These are phyloP conservation scores for Davidsoniella neocaledoniae DNA, from an alignment of 2,329 filamentous ascomycete species.

Conservation along the genomic window DNA sequence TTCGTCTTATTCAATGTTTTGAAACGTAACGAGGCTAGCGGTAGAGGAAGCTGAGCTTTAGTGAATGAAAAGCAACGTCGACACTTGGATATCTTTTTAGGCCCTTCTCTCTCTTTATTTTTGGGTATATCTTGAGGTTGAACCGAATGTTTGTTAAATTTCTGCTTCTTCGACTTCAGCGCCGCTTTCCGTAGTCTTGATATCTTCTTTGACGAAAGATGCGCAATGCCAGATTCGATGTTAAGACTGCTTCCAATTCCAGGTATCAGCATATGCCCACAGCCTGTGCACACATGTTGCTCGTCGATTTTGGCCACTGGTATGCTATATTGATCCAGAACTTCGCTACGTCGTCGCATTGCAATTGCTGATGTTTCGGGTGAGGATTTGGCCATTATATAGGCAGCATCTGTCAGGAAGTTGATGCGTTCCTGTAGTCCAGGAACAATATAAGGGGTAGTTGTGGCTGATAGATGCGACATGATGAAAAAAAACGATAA, in stretches of 20 bases:
- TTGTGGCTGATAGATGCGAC: too few species aligned
- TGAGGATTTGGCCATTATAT: slow-evolving; percentile 34
- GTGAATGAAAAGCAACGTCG: slow-evolving; percentile 1
- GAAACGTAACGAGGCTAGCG: slow-evolving; percentile 3
- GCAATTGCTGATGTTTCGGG: slow-evolving; percentile 43
- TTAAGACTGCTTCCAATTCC: slow-evolving; percentile 25
- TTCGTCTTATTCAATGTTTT: neutral
- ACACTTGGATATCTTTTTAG: slow-evolving; percentile 6
- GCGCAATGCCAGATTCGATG: slow-evolving; percentile 6
- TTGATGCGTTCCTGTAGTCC: slow-evolving; percentile 7
- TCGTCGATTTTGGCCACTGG: slow-evolving; percentile 30
- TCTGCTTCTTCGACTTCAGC: neutral
- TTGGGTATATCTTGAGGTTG: neutral
- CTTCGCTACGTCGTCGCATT: slow-evolving; percentile 34
- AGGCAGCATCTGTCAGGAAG: slow-evolving; percentile 38
- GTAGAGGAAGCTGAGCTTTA: slow-evolving; percentile 3
- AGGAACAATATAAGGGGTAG: neutral
- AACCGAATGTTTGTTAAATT: neutral
- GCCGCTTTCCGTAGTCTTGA: too few species aligned
- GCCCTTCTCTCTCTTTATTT: neutral
- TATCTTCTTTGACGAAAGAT: neutral
- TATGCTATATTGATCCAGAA: slow-evolving; percentile 32
- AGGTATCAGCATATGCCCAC: slow-evolving; percentile 42
- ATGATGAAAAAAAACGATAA: too few species aligned
- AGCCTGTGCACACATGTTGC: slow-evolving; percentile 40